Percentiles rank a stretch among this genome's conserved stretches.
Evolutionary conservation across 805 yeast species (phyloP).

Genomic region (Yamadazyma endophytica): DNA sequence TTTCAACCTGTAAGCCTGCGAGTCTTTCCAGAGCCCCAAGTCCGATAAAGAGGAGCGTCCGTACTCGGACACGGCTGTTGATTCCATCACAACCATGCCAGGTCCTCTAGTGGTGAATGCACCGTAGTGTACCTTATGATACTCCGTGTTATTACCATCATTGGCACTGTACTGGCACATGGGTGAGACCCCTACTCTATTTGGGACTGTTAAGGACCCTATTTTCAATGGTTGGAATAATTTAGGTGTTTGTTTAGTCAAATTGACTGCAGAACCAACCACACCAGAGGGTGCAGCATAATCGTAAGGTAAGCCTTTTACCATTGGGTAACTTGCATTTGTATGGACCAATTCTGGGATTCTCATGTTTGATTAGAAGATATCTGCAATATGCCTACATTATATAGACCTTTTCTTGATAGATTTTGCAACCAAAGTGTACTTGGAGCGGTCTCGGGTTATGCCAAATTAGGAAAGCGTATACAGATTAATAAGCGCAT

Average conservation of each 20-base stretch:
- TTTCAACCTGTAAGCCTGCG: conserved; percentile 39
- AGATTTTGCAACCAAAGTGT: too few relatives aligned
- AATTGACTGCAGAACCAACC: conserved; percentile 7
- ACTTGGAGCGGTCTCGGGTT: too few relatives aligned
- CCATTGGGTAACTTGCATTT: conserved; percentile 6
- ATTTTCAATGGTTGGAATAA: conserved; percentile 43
- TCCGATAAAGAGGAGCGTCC: conserved; percentile 45
- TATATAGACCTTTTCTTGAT: too few relatives aligned
- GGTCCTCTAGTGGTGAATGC: conserved; percentile 45
- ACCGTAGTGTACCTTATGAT: conserved; percentile 49
- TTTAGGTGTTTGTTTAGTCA: conserved; percentile 21
- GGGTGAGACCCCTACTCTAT: conserved; percentile 54
- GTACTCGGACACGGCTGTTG: conserved; percentile 34
- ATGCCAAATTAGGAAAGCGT: too few relatives aligned
- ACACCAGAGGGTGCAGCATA: conserved; percentile 9
- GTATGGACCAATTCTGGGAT: too few relatives aligned
- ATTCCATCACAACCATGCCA: conserved; percentile 46
- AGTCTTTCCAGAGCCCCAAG: conserved; percentile 49
- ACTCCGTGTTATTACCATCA: conserved; percentile 40
- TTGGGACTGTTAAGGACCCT: conserved; percentile 36
- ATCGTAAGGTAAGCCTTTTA: conserved; percentile 6
- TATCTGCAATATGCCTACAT: too few relatives aligned
- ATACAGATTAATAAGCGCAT: too few relatives aligned
- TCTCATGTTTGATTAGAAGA: too few relatives aligned
- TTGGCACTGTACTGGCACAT: conserved; percentile 50